Evolutionary conservation across 1,284 basidiomycete species (phyloP), one percentile per base, ranked within the genome.

Genomic region (Moniliella sp.): DNA sequence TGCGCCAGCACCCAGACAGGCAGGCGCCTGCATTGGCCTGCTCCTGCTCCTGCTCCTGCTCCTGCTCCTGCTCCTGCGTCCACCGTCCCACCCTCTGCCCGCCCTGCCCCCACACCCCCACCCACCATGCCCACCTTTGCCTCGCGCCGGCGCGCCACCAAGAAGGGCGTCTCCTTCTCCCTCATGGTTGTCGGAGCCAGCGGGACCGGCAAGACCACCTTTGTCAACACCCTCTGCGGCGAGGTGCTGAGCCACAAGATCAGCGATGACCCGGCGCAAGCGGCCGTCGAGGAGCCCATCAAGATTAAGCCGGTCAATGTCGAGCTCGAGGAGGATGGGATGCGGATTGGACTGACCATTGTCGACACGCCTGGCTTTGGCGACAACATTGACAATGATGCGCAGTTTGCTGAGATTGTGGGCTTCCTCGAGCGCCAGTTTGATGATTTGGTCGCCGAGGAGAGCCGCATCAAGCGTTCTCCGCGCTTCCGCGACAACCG

Each of bases 301-400:
- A 76, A 72, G 62, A 94, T 97, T 65, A 93, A n/a, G n/a, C 29
- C 29, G 17, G 29, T 31, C 29, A 31, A 31, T 17, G 29, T 31
- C n/a, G 29, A 99, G 64, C 74, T 99, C 39, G 91, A 97, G 53
- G 88, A 97, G 63, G 91, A 99, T 49, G 91, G 91, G 26, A 80
- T 94, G 45, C 78, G 88, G 48, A 93, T 99, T 59, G 83, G 86
- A 15, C 69, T 99, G 46, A 97, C 91, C 31, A 83, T 99, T 45
- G 86, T 97, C 25, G 91, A 99, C 64, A 97, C 91, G 1, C 91
- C 91, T 35, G 91, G 91, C 30, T 97, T 97, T 51, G 91, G 88
- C 31, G 86, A 94, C 66, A 88, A 88, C 62, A 88, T 97, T 57
- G 83, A 99, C 69, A 97, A 97, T 57, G 86, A 93, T 66, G 83